Percentiles rank a stretch among this genome's conserved stretches.
Conservation (phyloP, 805 yeast genomes). For the Starmera amethionina region DNA sequence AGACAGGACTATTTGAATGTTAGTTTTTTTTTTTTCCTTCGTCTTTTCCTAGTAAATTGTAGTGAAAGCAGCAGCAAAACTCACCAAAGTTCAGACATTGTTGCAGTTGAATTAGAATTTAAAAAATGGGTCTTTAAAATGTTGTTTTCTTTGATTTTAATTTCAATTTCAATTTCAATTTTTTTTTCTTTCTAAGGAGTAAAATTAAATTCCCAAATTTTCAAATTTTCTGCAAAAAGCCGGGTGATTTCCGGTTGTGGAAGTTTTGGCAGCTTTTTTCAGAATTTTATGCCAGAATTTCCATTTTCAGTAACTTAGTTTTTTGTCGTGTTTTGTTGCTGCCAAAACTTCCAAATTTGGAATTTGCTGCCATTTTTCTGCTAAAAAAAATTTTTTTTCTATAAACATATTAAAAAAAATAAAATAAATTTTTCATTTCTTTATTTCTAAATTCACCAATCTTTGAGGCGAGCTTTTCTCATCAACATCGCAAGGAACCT, state of each 20-base stretch:
- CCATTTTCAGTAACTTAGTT: neutral
- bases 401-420: neutral
- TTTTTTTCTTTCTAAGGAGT: neutral
- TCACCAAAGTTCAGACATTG: constrained; percentile 72
- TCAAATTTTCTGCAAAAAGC: too few species aligned
- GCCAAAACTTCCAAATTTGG: neutral
- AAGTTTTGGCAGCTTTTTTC: neutral
- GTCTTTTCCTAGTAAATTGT: neutral
- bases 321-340: neutral
- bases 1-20: constrained; percentile 43
- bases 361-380: too few species aligned
- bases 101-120: neutral
- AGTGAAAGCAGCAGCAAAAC: constrained; percentile 25
- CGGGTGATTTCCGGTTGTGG: neutral
- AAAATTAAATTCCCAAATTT: too few species aligned
- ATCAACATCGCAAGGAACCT: constrained; percentile 34
- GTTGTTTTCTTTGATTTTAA: too few species aligned
- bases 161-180: neutral
- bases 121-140: too few species aligned
- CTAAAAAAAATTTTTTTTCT: neutral
- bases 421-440: too few species aligned
- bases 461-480: constrained; percentile 20
- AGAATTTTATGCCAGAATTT: neutral
- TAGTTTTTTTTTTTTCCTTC: neutral
- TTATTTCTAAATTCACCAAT: neutral